Percentiles rank a stretch among this genome's conserved stretches.
These are phyloP conservation scores for Sugiyamaella mastotermitis DNA, from an alignment of 805 yeast species.

Conservation along the genomic window DNA sequence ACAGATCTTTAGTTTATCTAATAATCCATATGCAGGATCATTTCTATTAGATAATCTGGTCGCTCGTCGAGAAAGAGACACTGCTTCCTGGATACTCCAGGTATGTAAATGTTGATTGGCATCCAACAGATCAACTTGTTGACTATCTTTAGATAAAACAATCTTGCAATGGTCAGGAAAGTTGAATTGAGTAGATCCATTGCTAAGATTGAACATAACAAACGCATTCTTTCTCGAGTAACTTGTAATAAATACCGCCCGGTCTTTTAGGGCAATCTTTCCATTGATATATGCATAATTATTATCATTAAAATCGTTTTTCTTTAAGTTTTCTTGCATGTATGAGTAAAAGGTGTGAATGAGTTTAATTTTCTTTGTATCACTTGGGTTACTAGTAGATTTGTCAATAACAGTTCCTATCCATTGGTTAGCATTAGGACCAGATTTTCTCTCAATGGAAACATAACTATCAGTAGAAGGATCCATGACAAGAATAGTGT, in stretches of 20 bases:
- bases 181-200: slow-evolving; percentile 90
- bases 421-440: slow-evolving; percentile 1
- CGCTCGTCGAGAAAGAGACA: slow-evolving; percentile 6
- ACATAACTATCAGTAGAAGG: slow-evolving; percentile 36
- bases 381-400: slow-evolving; percentile 19
- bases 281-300: slow-evolving; percentile 1
- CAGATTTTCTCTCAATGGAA: slow-evolving; percentile 30
- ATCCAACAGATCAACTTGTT: slow-evolving; percentile 68
- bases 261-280: slow-evolving; percentile 1
- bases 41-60: not conserved
- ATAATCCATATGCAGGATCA: slow-evolving; percentile 8
- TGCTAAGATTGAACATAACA: slow-evolving; percentile 89
- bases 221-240: slow-evolving; percentile 73
- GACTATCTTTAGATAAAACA: slow-evolving; percentile 70
- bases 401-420: slow-evolving; percentile 3
- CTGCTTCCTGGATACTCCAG: slow-evolving; percentile 17
- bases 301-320: slow-evolving; percentile 25
- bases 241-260: slow-evolving; percentile 60
- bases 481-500: slow-evolving; percentile 68
- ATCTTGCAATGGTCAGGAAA: slow-evolving; percentile 92
- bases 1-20: slow-evolving; percentile 11
- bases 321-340: slow-evolving; percentile 85
- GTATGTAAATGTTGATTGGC: slow-evolving; percentile 20
- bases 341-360: slow-evolving; percentile 84
- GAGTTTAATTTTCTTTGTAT: slow-evolving; percentile 54